Conservation (phyloP, 1,284 basidiomycete genomes). For the Trametes hirsuta region DNA sequence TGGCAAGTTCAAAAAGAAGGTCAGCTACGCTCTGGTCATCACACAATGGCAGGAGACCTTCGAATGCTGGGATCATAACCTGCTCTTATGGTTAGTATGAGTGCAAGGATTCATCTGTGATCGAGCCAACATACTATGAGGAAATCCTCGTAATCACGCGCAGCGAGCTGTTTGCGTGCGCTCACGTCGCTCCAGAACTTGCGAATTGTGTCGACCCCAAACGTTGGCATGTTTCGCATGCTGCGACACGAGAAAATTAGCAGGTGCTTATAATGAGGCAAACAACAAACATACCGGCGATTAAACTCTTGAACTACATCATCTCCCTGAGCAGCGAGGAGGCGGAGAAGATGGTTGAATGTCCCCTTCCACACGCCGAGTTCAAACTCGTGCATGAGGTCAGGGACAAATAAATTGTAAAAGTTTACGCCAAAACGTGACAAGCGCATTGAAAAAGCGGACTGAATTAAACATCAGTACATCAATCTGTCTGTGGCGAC, state of each 20-base stretch:
- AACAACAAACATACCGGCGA: constrained; percentile 18
- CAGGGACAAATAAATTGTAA: constrained; percentile 22
- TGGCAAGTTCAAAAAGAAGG: constrained; percentile 22
- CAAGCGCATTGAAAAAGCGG: constrained; percentile 35
- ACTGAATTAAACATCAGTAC: constrained; percentile 24
- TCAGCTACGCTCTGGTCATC: constrained; percentile 27
- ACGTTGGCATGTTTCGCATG: constrained; percentile 28
- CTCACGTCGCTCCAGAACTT: constrained; percentile 28
- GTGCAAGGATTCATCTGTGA: constrained; percentile 37
- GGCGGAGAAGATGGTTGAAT: constrained; percentile 28
- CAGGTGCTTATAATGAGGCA: too few species aligned
- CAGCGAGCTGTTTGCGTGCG: constrained; percentile 32
- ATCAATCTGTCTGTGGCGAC: too few species aligned
- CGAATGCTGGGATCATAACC: constrained; percentile 37
- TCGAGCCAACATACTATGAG: constrained; percentile 11
- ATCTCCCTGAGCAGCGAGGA: constrained; percentile 19
- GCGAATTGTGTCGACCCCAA: constrained; percentile 33
- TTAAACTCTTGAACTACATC: constrained; percentile 22
- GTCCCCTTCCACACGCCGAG: constrained; percentile 32
- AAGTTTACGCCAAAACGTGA: constrained; percentile 17
- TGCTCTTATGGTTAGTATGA: constrained; percentile 1
- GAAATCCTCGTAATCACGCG: constrained; percentile 30
- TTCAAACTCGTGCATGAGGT: constrained; percentile 33
- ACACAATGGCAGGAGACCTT: constrained; percentile 34
- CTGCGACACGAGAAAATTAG: too few species aligned